Evolutionary conservation across 331 rosid species (phyloP), one percentile per base, ranked within the genome.

Genomic region (Rhamnella rubrinervis): DNA sequence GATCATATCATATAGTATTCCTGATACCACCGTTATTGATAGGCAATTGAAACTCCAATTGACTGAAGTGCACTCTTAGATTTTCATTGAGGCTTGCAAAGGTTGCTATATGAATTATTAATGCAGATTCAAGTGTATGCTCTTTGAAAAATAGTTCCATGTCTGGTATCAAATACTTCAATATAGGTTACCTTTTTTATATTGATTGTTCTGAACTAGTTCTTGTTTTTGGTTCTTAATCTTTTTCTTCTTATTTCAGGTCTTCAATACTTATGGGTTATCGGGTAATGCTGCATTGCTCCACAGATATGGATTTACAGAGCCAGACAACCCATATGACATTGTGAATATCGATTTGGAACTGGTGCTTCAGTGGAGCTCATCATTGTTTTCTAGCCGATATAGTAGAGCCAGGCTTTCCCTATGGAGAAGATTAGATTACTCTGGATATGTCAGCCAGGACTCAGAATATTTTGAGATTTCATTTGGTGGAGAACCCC

Each of bases 251-350:
- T 61, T 44, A 47, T 69, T 9, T 72, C 84, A 90, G 97, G 92
- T 93, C 65, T 93, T 84, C 66, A 93, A 90, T 75, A 93, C 97
- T 31, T 93, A 93, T 4, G 97, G 98, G 18, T 61, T 74, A 53
- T 10, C 84, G 82, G 95, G 97, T 23, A 93, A 93, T 71, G 98
- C 97, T 62, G 98, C 96, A 50, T 80, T 93, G 82, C 97, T 93
- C 72, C 95, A 93, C 72, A 84, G 98, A 79, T 93, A 90, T 19
- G 97, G 97, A 68, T 93, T 93, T 74, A 88, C 97, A 4, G 98
- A 90, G 85, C 86, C 84, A 53, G 78, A 90, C 71, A 93, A 93
- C 66, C 60, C 83, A 18, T 88, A 77, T 41, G 91, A 90, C 77
- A 90, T 93, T 52, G 92, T 90, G 51, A 93, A 93, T 85, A 84